A percentile compares a stretch with the other conserved stretches of the same genome.
Conservation (phyloP, 73 alveolate genomes). For the Paramecium caudatum region DNA sequence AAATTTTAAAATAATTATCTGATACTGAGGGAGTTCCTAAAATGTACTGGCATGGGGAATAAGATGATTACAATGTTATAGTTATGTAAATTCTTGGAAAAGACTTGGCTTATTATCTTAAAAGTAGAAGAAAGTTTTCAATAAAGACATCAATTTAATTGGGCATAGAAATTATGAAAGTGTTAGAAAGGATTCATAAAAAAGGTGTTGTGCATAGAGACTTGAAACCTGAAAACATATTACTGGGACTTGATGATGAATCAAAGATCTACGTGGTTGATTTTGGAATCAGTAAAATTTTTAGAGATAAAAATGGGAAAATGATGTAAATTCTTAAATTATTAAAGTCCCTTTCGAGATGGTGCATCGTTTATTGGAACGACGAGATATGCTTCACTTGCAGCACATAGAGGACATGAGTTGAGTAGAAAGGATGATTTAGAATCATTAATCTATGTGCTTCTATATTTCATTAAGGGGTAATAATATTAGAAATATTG, state of each 20-base stretch:
- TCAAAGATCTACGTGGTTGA: constrained; percentile 64
- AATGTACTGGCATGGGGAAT: constrained; percentile 72
- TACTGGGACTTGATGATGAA: constrained; percentile 72
- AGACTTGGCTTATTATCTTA: constrained; percentile 73
- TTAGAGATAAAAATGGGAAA: constrained; percentile 61
- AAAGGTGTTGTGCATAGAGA: constrained; percentile 76
- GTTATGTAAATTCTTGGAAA: constrained; percentile 67
- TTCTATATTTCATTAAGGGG: constrained; percentile 83
- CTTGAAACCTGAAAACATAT: constrained; percentile 74
- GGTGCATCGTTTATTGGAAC: constrained; percentile 77
- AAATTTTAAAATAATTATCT: constrained; percentile 54
- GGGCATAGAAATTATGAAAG: constrained; percentile 61
- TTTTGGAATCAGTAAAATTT: constrained; percentile 75
- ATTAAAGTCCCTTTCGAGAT: constrained; percentile 61
- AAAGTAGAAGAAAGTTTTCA: constrained; percentile 65
- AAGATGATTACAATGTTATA: constrained; percentile 68
- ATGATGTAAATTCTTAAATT: not conserved
- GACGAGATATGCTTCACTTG: constrained; percentile 85
- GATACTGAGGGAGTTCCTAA: constrained; percentile 71
- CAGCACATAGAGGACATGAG: constrained; percentile 90
- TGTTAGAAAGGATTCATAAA: constrained; percentile 70
- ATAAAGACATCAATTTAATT: constrained; percentile 70
- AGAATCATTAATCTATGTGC: constrained; percentile 85
- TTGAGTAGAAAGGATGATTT: constrained; percentile 91
- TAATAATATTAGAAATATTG: constrained; percentile 6